Evolutionary conservation across 306 rosid genomes (phyloP).

Genomic region (Vigna hirtella): DNA sequence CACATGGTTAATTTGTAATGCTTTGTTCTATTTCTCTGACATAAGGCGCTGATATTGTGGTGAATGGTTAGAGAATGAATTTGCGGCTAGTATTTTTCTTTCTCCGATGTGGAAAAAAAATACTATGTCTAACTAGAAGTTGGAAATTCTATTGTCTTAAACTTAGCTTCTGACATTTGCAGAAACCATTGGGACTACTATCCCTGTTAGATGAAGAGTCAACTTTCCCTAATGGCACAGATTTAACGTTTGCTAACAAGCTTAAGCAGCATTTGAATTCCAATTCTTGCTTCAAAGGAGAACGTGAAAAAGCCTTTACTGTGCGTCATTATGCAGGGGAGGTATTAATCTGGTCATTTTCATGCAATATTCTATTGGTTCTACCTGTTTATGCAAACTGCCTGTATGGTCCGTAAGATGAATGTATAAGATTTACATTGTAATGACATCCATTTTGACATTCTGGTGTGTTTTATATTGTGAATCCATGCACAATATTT

Average conservation of each 20-base stretch:
- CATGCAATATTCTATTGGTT: slow-evolving; percentile 15
- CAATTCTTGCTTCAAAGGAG: slow-evolving; percentile 88
- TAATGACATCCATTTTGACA: slow-evolving; percentile 22
- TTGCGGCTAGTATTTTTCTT: slow-evolving; percentile 13
- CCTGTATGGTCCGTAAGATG: slow-evolving; percentile 30
- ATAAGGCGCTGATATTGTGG: slow-evolving; percentile 16
- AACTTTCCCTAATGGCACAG: slow-evolving; percentile 96
- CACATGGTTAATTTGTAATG: background rate
- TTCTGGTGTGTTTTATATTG: slow-evolving; percentile 22
- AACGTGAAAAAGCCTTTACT: slow-evolving; percentile 84
- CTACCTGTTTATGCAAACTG: slow-evolving; percentile 29
- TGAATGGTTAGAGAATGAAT: slow-evolving; percentile 4
- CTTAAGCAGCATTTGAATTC: slow-evolving; percentile 91
- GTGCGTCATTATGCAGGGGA: slow-evolving; percentile 98
- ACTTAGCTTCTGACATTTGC: slow-evolving; percentile 49
- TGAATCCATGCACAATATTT: slow-evolving; percentile 21
- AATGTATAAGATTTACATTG: slow-evolving; percentile 25
- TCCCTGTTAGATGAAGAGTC: slow-evolving; percentile 97
- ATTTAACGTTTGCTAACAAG: slow-evolving; percentile 90
- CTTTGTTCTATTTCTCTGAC: slow-evolving; percentile 14
- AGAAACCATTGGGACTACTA: slow-evolving; percentile 96
- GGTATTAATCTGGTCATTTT: slow-evolving; percentile 62
- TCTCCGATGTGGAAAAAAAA: slow-evolving; percentile 4
- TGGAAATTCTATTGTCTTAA: slow-evolving; percentile 33
- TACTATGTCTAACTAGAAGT: slow-evolving; percentile 25